Evolutionary conservation across 331 rosid genomes (phyloP), one percentile per base, ranked within the genome.

Genomic region (Cydonia oblonga): DNA sequence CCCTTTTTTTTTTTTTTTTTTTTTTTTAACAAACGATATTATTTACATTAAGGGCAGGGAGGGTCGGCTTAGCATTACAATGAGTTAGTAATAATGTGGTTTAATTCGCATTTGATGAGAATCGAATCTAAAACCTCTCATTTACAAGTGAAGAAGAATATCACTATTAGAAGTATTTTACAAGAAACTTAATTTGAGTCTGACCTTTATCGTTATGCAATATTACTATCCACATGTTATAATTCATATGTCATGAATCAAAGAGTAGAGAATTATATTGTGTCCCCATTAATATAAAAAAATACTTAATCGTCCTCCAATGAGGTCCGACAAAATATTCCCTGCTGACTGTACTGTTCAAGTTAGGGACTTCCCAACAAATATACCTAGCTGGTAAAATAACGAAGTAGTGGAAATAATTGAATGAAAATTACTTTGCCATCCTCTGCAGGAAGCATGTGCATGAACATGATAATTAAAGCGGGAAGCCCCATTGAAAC

Each of bases 401-500:
- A 70, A 71, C 64, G 64, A 74, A 51, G 38, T 74, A 46, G 42
- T 56, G 74, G 26, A 49, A 76, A 58, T 67, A 66, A 64, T 46
- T 67, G 62, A 64, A 76, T 59, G 32, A 73, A 58, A 74, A 28
- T 64, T 49, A 22, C 75, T 64, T 75, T 67, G 68, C 62, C 77
- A 53, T 74, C 75, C 38, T 57, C 65, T 40, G 77, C 70, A 30
- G 52, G 66, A 71, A 54, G 87, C 42, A 77, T 74, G 84, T 78
- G 74, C 79, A 49, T 59, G 71, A 81, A 84, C 84, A 72, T 69
- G 81, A 76, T 60, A 61, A 57, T 46, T 35, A 35, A 35, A 35
- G 70, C 63, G 26, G 79, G 74, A 53, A 68, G 71, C 30, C 54
- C 52, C 22, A 18, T 66, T 18, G 53, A 23, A 59, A 25, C 64